Percentiles rank a stretch among this genome's conserved stretches.
Conservation (phyloP, 768 basidiomycete species). For the Phylloporus arenicola region DNA sequence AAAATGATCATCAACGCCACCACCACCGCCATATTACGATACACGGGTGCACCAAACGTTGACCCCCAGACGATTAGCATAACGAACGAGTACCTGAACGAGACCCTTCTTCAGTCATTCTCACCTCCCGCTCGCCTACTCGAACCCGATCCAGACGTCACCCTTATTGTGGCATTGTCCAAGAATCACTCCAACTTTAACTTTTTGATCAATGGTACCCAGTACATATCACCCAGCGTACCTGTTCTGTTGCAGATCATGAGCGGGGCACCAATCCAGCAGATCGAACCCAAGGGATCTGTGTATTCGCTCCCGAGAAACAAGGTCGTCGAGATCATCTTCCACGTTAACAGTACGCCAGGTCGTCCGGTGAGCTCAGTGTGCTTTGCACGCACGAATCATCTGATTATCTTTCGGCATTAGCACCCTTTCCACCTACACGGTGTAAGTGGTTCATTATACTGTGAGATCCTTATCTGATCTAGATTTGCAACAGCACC, state of each 20-base stretch:
- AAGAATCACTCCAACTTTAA: constrained; percentile 5
- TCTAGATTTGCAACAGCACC: constrained; percentile 28
- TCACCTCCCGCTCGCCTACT: constrained; percentile 7
- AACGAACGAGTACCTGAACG: constrained; percentile 8
- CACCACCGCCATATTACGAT: constrained; percentile 14
- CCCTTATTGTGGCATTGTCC: constrained; percentile 11
- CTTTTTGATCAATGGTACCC: constrained; percentile 12
- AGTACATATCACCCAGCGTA: constrained; percentile 10
- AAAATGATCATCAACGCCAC: constrained; percentile 17
- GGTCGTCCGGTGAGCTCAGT: constrained; percentile 27
- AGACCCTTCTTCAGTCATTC: constrained; percentile 16
- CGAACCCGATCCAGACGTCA: constrained; percentile 16
- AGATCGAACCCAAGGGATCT: constrained; percentile 6
- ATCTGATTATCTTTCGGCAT: neutral
- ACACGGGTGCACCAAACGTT: constrained; percentile 9
- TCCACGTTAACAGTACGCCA: constrained; percentile 5
- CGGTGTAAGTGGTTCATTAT: constrained; percentile 1
- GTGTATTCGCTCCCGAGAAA: constrained; percentile 12
- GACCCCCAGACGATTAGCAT: constrained; percentile 8
- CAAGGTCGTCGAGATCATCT: constrained; percentile 15
- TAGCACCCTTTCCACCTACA: constrained; percentile 17
- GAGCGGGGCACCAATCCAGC: constrained; percentile 14
- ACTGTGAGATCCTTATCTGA: neutral
- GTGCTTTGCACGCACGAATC: neutral
- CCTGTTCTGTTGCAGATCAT: constrained; percentile 20